Base-by-base conservation (phyloP, 2,329 filamentous ascomycete species). In the Colletotrichum scovillei region DNA sequence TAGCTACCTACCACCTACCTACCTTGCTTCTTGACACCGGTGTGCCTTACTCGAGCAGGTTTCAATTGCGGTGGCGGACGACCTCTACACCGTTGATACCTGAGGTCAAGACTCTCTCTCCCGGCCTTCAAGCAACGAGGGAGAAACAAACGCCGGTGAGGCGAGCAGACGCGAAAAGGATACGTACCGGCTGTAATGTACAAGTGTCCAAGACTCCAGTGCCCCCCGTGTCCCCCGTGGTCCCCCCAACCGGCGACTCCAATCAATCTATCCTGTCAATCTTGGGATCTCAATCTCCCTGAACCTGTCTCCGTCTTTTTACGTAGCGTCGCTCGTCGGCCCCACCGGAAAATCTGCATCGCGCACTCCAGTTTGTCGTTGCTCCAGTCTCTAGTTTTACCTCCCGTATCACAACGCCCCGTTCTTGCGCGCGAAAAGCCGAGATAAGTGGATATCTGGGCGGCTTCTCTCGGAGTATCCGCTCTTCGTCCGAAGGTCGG, bases 391-490 rank as follows among this genome's bases (percentile, higher is more conserved):
- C 65, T 67, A 73, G 35, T 65, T 59, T 63, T 70, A 35, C 35
- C 32, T 63, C 58, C 67, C 67, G 60, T 73, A 62, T 70, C 55
- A 24, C 42, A 65, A 26, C n/a, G 60, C 67, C 67, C 70, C 70
- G 56, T 73, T 73, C 63, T 70, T 42, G 67, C 62, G 67, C 70
- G 70, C 59, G 67, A 70, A 65, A 70, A 73, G 67, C 70, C 70
- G 70, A 73, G 42, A 63, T 46, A 55, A 32, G 67, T 72, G 66
- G 69, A 60, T 64, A 28, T 49, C 60, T 65, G 38, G 60, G 67
- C 70, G 70, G 70, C 67, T 73, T 70, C 60, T 66, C 55, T 73
- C 66, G 70, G 70, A 73, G 56, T 63, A 70, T 67, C 70, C 56
- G 49, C 60, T 52, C 67, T 58, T 73, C 67, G 56, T 70, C 70